These are phyloP conservation scores for Ramalina peruviana DNA, from an alignment of 495 filamentous ascomycete genomes.

Conservation along the genomic window DNA sequence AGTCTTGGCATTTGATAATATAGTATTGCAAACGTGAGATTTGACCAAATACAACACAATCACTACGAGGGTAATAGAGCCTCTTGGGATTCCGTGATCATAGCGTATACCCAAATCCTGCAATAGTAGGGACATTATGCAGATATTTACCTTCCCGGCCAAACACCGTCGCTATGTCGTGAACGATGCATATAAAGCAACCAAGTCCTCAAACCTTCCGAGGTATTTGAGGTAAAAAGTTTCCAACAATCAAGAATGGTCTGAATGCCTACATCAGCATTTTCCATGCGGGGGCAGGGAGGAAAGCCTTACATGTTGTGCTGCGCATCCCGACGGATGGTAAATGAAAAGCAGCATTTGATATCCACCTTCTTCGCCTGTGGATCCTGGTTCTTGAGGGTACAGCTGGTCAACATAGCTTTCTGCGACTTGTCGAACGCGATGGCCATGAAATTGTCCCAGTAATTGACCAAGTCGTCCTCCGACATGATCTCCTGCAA, in stretches of 20 bases:
- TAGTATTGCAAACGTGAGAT: constrained; percentile 1
- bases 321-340: constrained; percentile 70
- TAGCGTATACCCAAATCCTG: neutral
- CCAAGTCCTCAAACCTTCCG: neutral
- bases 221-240: constrained; percentile 60
- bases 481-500: constrained; percentile 93
- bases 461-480: constrained; percentile 88
- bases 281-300: neutral
- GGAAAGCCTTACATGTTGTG: constrained; percentile 76
- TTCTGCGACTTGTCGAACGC: constrained; percentile 95
- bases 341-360: constrained; percentile 94
- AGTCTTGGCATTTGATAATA: constrained; percentile 1
- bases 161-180: neutral
- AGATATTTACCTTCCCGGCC: neutral
- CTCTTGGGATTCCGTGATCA: no score
- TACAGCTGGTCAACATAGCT: constrained; percentile 88
- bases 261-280: constrained; percentile 30
- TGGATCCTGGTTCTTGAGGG: constrained; percentile 72
- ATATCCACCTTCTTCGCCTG: constrained; percentile 58
- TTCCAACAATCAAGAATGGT: constrained; percentile 87
- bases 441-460: constrained; percentile 98
- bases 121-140: neutral
- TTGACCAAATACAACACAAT: neutral
- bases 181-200: neutral
- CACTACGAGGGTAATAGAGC: neutral